These are phyloP conservation scores for Wickerhamiella allomyrinae DNA, from an alignment of 805 yeast species.

Conservation along the genomic window DNA sequence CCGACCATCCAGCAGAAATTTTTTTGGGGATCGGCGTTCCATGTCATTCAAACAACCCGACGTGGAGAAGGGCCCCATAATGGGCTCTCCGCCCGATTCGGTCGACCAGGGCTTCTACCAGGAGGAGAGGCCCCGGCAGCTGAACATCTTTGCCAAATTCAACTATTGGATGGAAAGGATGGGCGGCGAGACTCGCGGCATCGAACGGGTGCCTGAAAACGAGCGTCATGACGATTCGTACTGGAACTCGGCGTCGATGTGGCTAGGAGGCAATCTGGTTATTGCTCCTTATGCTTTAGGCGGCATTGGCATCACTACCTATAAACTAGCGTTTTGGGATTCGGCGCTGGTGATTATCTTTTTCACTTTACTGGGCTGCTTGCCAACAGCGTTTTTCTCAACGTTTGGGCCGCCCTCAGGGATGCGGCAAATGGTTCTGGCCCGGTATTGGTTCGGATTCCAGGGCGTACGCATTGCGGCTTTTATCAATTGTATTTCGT, in stretches of 20 bases:
- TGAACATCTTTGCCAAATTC: background rate
- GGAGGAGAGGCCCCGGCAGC: background rate
- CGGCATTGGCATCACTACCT: slow-evolving; percentile 49
- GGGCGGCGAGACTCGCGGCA: slow-evolving; percentile 51
- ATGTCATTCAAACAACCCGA: background rate
- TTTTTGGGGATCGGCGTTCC: background rate
- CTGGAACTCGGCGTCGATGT: slow-evolving; percentile 67
- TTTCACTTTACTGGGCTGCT: slow-evolving; percentile 57
- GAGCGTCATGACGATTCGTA: slow-evolving; percentile 57
- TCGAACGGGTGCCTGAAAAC: slow-evolving; percentile 66
- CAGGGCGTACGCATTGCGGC: slow-evolving; percentile 63
- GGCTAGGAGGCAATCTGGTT: slow-evolving; percentile 83
- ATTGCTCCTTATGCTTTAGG: slow-evolving; percentile 75
- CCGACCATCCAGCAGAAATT: background rate
- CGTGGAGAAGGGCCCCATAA: background rate
- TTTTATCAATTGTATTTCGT: slow-evolving; percentile 62
- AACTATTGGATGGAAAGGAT: slow-evolving; percentile 14
- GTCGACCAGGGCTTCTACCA: background rate
- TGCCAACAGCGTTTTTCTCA: slow-evolving; percentile 74
- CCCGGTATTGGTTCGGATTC: slow-evolving; percentile 68
- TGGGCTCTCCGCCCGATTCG: background rate
- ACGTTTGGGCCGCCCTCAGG: slow-evolving; percentile 74
- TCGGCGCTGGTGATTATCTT: slow-evolving; percentile 51
- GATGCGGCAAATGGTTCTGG: slow-evolving; percentile 72
- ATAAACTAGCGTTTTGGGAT: slow-evolving; percentile 61